Evolutionary conservation across 1,284 basidiomycete species (phyloP).

Genomic region (Tilletia horrida): DNA sequence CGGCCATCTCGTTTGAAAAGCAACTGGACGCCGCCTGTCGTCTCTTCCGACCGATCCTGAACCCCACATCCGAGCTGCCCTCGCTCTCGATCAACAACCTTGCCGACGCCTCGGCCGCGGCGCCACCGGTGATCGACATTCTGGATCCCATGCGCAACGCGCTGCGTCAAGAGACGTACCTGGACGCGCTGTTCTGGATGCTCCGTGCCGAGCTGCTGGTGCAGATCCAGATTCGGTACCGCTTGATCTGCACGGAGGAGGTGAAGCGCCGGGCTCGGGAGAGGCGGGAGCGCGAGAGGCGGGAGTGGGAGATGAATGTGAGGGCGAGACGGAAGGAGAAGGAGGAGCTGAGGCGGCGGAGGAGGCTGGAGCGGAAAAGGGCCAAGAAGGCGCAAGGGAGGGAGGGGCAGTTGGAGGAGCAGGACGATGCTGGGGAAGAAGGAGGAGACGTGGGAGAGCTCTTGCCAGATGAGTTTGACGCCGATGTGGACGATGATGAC

Average conservation of each 20-base stretch:
- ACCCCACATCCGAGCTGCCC: neutral
- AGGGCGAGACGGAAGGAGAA: neutral
- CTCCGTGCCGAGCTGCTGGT: slow-evolving; percentile 79
- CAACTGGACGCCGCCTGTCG: slow-evolving; percentile 4
- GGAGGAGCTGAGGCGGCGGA: slow-evolving; percentile 27
- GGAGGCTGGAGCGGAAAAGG: slow-evolving; percentile 7
- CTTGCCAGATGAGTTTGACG: neutral
- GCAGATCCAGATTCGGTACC: slow-evolving; percentile 78
- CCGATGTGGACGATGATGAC: neutral
- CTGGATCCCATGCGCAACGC: neutral
- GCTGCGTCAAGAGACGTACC: slow-evolving; percentile 60
- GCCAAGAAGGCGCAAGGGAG: slow-evolving; percentile 15
- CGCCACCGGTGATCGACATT: neutral
- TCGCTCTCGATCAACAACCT: neutral
- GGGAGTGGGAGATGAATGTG: neutral
- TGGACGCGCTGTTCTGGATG: slow-evolving; percentile 86
- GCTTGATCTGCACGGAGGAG: slow-evolving; percentile 72
- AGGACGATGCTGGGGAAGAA: neutral
- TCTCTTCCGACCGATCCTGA: neutral
- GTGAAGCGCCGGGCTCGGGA: slow-evolving; percentile 63
- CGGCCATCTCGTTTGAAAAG: neutral
- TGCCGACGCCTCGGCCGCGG: neutral
- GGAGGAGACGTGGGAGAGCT: too few relatives aligned
- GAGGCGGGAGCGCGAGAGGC: slow-evolving; percentile 23
- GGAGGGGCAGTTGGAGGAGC: neutral